A percentile compares a stretch with the other conserved stretches of the same genome.
Evolutionary conservation across 352 stramenopile genomes (phyloP).

Genomic region (Phytopythium sindhum): DNA sequence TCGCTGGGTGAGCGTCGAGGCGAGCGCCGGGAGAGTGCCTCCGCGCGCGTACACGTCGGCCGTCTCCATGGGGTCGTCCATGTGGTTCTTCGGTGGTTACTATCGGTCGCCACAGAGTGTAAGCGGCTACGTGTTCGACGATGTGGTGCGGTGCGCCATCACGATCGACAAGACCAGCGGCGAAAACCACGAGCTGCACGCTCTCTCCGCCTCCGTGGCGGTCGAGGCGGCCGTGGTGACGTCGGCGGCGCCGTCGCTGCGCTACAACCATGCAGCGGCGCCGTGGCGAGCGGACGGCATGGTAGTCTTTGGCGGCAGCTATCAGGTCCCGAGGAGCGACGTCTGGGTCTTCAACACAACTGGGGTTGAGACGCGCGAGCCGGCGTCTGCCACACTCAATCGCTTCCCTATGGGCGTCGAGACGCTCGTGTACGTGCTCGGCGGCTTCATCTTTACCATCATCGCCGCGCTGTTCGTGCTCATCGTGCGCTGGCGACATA

Average conservation of each 20-base stretch:
- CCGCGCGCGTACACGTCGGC: conserved; percentile 65
- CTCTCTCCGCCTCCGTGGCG: conserved; percentile 19
- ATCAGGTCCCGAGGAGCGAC: conserved; percentile 62
- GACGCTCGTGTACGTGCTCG: conserved; percentile 74
- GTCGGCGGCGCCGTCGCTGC: conserved; percentile 31
- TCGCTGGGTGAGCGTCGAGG: conserved; percentile 30
- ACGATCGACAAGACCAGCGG: conserved; percentile 17
- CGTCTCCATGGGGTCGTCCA: conserved; percentile 36
- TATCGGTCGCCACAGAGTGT: conserved; percentile 47
- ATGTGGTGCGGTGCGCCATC: conserved; percentile 43
- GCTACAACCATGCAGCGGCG: conserved; percentile 62
- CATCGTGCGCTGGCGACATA: conserved; percentile 60
- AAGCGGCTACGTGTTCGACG: conserved; percentile 72
- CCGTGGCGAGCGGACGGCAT: conserved; percentile 49
- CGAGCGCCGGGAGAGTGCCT: conserved; percentile 9
- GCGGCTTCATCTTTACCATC: conserved; percentile 62
- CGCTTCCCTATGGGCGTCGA: conserved; percentile 45
- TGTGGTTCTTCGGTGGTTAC: conserved; percentile 80
- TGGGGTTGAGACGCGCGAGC: conserved; percentile 13
- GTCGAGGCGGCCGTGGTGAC: conserved; percentile 20
- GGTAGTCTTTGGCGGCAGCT: conserved; percentile 70
- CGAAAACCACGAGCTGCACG: conserved; percentile 1
- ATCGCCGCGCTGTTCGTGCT: conserved; percentile 52
- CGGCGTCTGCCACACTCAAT: not conserved
- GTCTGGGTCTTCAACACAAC: conserved; percentile 60